These are phyloP conservation scores for Boechera divaricarpa DNA, from an alignment of 345 rosid genomes.

Conservation along the genomic window DNA sequence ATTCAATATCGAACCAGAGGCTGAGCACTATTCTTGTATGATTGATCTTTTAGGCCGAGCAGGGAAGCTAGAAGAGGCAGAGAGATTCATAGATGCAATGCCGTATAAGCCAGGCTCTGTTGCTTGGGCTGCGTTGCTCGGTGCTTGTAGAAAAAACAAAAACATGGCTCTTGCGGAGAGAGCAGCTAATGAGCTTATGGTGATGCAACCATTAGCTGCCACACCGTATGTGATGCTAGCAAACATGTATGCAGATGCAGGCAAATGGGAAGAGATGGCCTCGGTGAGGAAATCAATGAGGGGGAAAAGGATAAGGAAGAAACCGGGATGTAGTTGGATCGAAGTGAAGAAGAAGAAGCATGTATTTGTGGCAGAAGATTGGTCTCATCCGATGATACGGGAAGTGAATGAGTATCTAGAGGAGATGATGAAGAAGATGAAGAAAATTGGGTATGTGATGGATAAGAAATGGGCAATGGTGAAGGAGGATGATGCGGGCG, in stretches of 20 bases:
- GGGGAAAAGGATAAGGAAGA: conserved; percentile 75
- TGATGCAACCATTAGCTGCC: conserved; percentile 74
- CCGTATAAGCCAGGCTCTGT: conserved; percentile 67
- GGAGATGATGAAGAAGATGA: conserved; percentile 70
- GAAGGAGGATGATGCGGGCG: conserved; percentile 60
- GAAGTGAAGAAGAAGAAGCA: conserved; percentile 68
- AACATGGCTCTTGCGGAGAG: conserved; percentile 68
- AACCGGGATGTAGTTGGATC: conserved; percentile 93
- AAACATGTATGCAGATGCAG: conserved; percentile 68
- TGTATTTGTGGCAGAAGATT: conserved; percentile 86
- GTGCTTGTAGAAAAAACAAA: conserved; percentile 80
- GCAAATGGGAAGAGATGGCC: conserved; percentile 77
- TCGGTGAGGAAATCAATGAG: conserved; percentile 76
- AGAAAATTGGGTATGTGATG: conserved; percentile 72
- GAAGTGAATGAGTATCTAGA: conserved; percentile 63
- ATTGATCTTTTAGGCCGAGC: conserved; percentile 85
- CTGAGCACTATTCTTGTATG: conserved; percentile 91
- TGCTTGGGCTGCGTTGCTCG: conserved; percentile 83
- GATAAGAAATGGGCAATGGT: conserved; percentile 72
- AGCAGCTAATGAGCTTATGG: conserved; percentile 69
- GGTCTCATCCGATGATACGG: conserved; percentile 77
- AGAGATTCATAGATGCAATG: conserved; percentile 73
- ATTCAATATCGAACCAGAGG: conserved; percentile 78
- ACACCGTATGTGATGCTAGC: conserved; percentile 86
- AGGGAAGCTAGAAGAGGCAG: conserved; percentile 79